phyloP scores from a whole-genome alignment of 2,329 filamentous ascomycete species.

The Xylariaceae sp. region DNA sequence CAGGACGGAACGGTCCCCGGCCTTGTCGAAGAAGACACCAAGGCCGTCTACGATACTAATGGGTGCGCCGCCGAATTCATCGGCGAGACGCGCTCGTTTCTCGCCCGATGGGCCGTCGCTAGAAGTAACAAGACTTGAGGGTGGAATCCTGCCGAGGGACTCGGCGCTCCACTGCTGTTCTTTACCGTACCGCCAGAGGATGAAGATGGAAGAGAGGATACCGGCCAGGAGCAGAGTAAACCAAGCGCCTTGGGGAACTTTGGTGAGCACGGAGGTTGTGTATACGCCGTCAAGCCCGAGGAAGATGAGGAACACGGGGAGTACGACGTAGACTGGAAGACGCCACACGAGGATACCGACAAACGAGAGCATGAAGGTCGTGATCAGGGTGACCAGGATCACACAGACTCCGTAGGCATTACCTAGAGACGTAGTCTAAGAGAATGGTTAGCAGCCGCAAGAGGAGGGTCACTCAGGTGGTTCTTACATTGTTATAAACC shows the following conservation, averaged over 20 bases:
- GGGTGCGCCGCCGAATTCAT: background rate
- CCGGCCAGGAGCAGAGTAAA: constrained; percentile 1
- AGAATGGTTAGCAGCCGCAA: background rate
- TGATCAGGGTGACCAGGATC: constrained; percentile 8
- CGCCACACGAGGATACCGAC: constrained; percentile 8
- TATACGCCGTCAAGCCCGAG: constrained; percentile 6
- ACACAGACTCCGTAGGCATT: constrained; percentile 10
- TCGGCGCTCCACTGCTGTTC: constrained; percentile 9
- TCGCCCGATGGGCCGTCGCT: background rate
- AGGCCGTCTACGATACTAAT: constrained; percentile 2
- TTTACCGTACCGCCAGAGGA: constrained; percentile 11
- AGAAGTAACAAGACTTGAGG: background rate
- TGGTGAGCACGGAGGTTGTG: constrained; percentile 1
- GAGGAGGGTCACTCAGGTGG: background rate
- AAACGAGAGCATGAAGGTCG: constrained; percentile 4
- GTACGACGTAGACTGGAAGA: background rate
- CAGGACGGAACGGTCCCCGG: background rate
- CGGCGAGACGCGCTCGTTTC: background rate
- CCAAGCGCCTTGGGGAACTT: constrained; percentile 5
- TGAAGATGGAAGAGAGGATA: constrained; percentile 9
- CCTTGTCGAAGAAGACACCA: constrained; percentile 6
- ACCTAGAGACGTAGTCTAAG: constrained; percentile 4
- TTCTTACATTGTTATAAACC: constrained; percentile 4
- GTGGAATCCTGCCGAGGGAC: background rate
- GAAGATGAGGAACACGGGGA: constrained; percentile 10